These are phyloP conservation scores for Picea glauca DNA, from an alignment of 75 land plant genomes.

Conservation along the genomic window DNA sequence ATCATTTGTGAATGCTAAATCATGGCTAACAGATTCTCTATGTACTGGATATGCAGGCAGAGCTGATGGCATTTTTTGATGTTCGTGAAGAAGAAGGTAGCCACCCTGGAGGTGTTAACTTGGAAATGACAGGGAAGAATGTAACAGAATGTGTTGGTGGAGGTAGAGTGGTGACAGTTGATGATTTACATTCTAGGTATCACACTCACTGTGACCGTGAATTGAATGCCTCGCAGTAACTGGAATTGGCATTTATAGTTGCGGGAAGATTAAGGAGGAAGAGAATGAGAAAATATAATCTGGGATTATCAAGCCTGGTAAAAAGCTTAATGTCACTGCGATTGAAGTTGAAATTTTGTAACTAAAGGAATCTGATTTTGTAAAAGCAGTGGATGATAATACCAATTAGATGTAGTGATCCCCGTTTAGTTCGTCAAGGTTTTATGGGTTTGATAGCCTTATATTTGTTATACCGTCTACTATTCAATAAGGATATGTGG, in stretches of 20 bases:
- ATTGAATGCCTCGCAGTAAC: conserved; percentile 76
- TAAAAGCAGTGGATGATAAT: too few relatives aligned
- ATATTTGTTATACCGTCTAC: too few relatives aligned
- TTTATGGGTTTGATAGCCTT: too few relatives aligned
- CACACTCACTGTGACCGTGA: conserved; percentile 69
- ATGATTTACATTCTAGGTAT: conserved; percentile 51
- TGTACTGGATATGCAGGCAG: conserved; percentile 33
- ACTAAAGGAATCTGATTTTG: too few relatives aligned
- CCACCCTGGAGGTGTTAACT: conserved; percentile 76
- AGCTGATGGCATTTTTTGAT: conserved; percentile 76
- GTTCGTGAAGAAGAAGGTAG: conserved; percentile 86
- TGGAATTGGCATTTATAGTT: conserved; percentile 73
- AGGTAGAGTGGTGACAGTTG: conserved; percentile 48
- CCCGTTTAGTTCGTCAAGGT: too few relatives aligned
- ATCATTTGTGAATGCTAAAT: too few relatives aligned
- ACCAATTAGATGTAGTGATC: too few relatives aligned
- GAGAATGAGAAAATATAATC: conserved; percentile 9
- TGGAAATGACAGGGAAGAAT: conserved; percentile 83
- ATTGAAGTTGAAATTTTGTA: too few relatives aligned
- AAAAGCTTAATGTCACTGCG: too few relatives aligned
- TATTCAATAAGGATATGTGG: too few relatives aligned
- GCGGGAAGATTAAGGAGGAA: conserved; percentile 70
- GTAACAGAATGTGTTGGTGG: conserved; percentile 83
- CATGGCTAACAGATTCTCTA: too few relatives aligned
- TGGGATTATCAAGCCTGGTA: too few relatives aligned